phyloP scores from a whole-genome alignment of 257 asterid genomes.

The Scutellaria minor region DNA sequence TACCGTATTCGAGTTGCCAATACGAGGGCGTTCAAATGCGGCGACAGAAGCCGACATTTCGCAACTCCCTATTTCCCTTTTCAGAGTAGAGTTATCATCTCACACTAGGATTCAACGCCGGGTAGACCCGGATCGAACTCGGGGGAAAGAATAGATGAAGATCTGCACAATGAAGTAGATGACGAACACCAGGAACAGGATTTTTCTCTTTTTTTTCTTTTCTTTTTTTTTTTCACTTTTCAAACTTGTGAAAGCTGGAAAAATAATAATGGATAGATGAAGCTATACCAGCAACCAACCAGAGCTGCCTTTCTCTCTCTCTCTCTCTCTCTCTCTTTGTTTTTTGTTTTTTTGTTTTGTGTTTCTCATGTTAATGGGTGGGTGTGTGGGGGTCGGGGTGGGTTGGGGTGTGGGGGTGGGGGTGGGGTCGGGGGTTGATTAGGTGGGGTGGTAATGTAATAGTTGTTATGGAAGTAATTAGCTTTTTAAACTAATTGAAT shows the following conservation, averaged over 20 bases:
- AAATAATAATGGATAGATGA: constrained; percentile 43
- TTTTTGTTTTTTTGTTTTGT: constrained; percentile 30
- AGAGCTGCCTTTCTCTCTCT: constrained; percentile 34
- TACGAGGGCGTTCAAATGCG: constrained; percentile 89
- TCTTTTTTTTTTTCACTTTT: background rate
- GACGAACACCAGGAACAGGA: constrained; percentile 36
- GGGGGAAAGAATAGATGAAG: constrained; percentile 31
- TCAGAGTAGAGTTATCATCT: constrained; percentile 45
- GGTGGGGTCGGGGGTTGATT: constrained; percentile 32
- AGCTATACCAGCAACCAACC: constrained; percentile 47
- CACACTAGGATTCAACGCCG: constrained; percentile 36
- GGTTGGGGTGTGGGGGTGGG: background rate
- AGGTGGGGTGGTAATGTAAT: constrained; percentile 38
- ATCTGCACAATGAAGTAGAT: constrained; percentile 39
- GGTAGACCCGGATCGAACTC: constrained; percentile 50
- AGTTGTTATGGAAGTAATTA: constrained; percentile 32
- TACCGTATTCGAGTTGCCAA: constrained; percentile 88
- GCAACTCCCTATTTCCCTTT: constrained; percentile 13
- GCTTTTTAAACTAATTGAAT: constrained; percentile 1
- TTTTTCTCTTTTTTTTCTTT: constrained; percentile 5
- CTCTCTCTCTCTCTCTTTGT: constrained; percentile 27
- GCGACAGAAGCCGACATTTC: constrained; percentile 85
- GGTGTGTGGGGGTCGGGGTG: background rate
- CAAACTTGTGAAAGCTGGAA: constrained; percentile 9
- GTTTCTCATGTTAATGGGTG: constrained; percentile 28